Percentiles rank a stretch among this genome's conserved stretches.
Conservation (phyloP, 306 rosid genomes). For the Vachellia collinsii region DNA sequence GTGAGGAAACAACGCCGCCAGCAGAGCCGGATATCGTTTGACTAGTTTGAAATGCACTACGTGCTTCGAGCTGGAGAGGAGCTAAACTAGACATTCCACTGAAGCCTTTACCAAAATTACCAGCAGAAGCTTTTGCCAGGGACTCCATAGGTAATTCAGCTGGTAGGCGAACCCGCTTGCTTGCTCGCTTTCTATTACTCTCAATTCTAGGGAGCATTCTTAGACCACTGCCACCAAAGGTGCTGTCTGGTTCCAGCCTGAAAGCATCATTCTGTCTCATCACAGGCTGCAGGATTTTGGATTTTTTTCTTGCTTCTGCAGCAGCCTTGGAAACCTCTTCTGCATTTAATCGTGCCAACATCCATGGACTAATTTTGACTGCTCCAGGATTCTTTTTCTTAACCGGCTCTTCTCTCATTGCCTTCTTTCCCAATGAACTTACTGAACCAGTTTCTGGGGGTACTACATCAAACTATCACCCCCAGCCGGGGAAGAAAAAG, state of each 20-base stretch:
- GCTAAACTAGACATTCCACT: constrained; percentile 63
- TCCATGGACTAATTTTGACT: constrained; percentile 98
- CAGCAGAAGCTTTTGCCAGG: constrained; percentile 52
- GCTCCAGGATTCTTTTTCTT: constrained; percentile 77
- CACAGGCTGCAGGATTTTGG: constrained; percentile 91
- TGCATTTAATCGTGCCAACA: constrained; percentile 86
- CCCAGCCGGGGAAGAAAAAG: background rate
- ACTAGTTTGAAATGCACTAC: constrained; percentile 73
- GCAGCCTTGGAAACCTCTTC: constrained; percentile 96
- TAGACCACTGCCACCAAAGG: constrained; percentile 75
- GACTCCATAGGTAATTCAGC: constrained; percentile 78
- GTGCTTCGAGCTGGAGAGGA: constrained; percentile 87
- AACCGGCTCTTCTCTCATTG: constrained; percentile 52
- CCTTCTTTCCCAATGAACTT: constrained; percentile 75
- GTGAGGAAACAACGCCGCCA: constrained; percentile 79
- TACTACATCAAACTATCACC: constrained; percentile 81
- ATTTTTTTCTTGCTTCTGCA: constrained; percentile 94
- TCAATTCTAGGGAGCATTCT: constrained; percentile 69
- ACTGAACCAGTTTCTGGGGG: constrained; percentile 93
- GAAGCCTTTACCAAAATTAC: constrained; percentile 60
- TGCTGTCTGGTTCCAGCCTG: constrained; percentile 57
- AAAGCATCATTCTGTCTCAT: constrained; percentile 58
- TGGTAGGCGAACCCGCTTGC: constrained; percentile 79
- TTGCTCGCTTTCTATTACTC: constrained; percentile 65
- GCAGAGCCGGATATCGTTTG: constrained; percentile 71